Conservation (phyloP, 1,284 basidiomycete genomes). For the Pseudozyma sp. region DNA sequence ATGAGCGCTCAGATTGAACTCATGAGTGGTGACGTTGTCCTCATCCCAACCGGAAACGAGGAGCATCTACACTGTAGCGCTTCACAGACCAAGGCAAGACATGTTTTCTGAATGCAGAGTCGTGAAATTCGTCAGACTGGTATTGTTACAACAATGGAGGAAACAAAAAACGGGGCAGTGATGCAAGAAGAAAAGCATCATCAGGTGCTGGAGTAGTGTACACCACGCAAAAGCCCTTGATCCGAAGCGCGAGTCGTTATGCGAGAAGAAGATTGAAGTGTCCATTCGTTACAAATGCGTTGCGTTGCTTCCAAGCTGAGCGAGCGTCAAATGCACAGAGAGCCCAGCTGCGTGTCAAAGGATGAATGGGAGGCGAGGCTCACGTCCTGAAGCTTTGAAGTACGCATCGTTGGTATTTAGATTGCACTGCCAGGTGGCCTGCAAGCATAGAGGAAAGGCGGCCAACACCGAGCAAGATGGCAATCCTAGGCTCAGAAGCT, state of each 20-base stretch:
- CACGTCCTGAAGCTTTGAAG: too few relatives aligned
- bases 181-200: background rate
- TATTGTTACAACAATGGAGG: constrained; percentile 27
- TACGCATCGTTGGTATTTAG: background rate
- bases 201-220: constrained; percentile 7
- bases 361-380: too few relatives aligned
- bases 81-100: background rate
- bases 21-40: too few relatives aligned
- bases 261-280: constrained; percentile 9
- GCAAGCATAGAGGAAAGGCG: background rate
- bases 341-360: too few relatives aligned
- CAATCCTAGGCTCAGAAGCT: constrained; percentile 20
- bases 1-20: too few relatives aligned
- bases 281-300: constrained; percentile 4
- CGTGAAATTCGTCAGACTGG: constrained; percentile 19
- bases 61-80: too few relatives aligned
- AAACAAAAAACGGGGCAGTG: constrained; percentile 3
- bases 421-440: constrained; percentile 1
- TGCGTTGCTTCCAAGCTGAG: background rate
- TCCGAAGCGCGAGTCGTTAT: background rate
- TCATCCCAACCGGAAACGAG: too few relatives aligned
- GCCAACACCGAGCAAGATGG: constrained; percentile 4
- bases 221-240: background rate
- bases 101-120: constrained; percentile 6
- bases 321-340: background rate